Evolutionary conservation across 805 yeast genomes (phyloP).

Genomic region (Kluyveromyces wickerhamii): DNA sequence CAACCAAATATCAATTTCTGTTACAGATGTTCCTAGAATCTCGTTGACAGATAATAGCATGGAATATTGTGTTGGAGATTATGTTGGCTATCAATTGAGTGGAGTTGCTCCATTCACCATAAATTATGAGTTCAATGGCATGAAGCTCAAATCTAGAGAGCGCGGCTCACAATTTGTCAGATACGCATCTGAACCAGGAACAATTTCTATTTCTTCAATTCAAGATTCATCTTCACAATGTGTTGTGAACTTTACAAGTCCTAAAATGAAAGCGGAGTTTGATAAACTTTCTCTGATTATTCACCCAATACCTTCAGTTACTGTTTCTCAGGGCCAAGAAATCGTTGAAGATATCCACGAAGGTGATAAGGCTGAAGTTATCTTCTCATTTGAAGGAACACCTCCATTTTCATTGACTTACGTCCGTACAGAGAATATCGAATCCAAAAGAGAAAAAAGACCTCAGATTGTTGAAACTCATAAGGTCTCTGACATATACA

Average conservation of each 20-base stretch:
- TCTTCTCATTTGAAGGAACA: constrained; percentile 72
- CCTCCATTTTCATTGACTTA: constrained; percentile 90
- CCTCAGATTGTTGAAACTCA: constrained; percentile 54
- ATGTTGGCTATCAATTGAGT: constrained; percentile 61
- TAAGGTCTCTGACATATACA: constrained; percentile 53
- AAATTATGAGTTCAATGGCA: constrained; percentile 63
- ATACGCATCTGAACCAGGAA: constrained; percentile 79
- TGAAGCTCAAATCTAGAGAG: constrained; percentile 48
- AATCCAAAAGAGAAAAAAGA: constrained; percentile 36
- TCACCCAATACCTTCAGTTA: constrained; percentile 70
- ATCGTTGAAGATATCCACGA: constrained; percentile 79
- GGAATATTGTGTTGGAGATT: constrained; percentile 89
- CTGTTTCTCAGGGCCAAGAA: constrained; percentile 70
- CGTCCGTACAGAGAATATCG: constrained; percentile 54
- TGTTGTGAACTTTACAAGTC: constrained; percentile 46
- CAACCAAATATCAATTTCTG: constrained; percentile 45
- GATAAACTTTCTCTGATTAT: constrained; percentile 33
- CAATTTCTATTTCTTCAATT: constrained; percentile 53
- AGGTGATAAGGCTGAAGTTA: constrained; percentile 88
- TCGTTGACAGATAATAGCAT: constrained; percentile 33
- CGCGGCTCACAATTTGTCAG: constrained; percentile 47
- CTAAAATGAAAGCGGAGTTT: constrained; percentile 27
- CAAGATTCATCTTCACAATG: constrained; percentile 74
- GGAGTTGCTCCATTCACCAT: constrained; percentile 80
- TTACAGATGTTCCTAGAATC: constrained; percentile 74